A percentile compares a stretch with the other conserved stretches of the same genome.
These are phyloP conservation scores for Chenopodium album DNA, from an alignment of 148 eudicot genomes.

Conservation along the genomic window DNA sequence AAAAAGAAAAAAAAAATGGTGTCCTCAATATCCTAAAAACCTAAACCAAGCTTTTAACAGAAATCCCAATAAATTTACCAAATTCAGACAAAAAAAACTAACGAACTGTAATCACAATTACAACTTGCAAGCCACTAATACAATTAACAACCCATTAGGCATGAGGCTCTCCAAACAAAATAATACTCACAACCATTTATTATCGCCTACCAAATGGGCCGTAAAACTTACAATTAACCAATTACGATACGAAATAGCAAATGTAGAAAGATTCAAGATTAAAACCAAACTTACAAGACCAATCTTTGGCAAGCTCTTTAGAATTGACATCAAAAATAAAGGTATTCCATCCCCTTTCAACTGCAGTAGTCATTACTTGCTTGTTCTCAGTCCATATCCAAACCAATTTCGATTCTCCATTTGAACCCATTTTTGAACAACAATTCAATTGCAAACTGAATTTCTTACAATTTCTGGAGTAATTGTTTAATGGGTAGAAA, in stretches of 20 bases:
- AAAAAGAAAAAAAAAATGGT: not conserved
- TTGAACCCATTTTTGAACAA: conserved; percentile 38
- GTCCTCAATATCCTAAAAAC: not conserved
- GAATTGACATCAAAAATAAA: conserved; percentile 51
- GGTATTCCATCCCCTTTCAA: conserved; percentile 90
- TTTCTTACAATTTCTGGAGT: not conserved
- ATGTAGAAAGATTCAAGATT: not conserved
- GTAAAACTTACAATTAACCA: not conserved
- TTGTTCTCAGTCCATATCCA: conserved; percentile 93
- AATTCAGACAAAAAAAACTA: not conserved
- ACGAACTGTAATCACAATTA: not conserved
- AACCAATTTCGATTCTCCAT: conserved; percentile 51
- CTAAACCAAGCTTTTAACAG: no score
- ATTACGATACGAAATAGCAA: not conserved
- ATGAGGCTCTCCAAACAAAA: not conserved
- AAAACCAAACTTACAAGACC: conserved; percentile 54
- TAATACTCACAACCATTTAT: no score
- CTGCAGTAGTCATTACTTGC: conserved; percentile 87
- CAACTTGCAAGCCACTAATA: not conserved
- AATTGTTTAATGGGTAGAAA: not conserved
- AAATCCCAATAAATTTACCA: not conserved
- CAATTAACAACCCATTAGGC: not conserved
- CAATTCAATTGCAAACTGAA: conserved; percentile 19
- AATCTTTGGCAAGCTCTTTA: conserved; percentile 52
- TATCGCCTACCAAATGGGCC: no score